Conservation (phyloP, 2,329 filamentous ascomycete species). For the Fusarium globosum region DNA sequence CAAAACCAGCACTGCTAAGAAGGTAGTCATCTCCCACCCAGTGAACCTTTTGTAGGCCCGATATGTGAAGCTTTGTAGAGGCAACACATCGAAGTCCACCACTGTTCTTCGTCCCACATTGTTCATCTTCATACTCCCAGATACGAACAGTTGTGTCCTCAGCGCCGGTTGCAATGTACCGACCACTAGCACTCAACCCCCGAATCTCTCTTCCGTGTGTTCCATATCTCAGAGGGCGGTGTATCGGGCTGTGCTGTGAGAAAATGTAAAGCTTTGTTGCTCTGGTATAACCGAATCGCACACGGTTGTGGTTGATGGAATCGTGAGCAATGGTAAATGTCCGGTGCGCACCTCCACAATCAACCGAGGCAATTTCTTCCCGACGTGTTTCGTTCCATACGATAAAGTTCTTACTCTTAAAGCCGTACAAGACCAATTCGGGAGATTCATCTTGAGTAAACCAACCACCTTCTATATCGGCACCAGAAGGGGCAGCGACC, state of each 20-base stretch:
- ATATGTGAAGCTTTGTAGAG: constrained; percentile 80
- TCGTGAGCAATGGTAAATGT: constrained; percentile 68
- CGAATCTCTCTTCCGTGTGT: constrained; percentile 87
- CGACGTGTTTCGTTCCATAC: constrained; percentile 81
- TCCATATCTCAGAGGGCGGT: constrained; percentile 71
- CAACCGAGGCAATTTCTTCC: constrained; percentile 75
- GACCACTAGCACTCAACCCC: constrained; percentile 58
- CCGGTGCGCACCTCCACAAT: constrained; percentile 88
- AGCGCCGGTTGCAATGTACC: constrained; percentile 71
- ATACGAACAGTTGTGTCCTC: constrained; percentile 82
- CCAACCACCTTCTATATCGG: constrained; percentile 79
- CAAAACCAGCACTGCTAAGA: constrained; percentile 86
- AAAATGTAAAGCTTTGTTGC: constrained; percentile 65
- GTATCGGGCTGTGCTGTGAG: constrained; percentile 52
- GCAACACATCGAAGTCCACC: constrained; percentile 62
- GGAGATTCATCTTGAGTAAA: constrained; percentile 56
- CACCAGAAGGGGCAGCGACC: constrained; percentile 75
- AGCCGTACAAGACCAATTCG: constrained; percentile 81
- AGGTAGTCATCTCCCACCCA: constrained; percentile 80
- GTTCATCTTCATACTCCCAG: constrained; percentile 61
- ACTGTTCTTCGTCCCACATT: not conserved
- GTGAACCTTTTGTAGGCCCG: constrained; percentile 82
- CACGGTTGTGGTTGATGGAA: constrained; percentile 45
- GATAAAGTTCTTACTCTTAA: constrained; percentile 81
- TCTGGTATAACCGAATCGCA: constrained; percentile 79